Base-by-base conservation (phyloP, 148 eudicot species). In the Salicornia ramosissima region DNA sequence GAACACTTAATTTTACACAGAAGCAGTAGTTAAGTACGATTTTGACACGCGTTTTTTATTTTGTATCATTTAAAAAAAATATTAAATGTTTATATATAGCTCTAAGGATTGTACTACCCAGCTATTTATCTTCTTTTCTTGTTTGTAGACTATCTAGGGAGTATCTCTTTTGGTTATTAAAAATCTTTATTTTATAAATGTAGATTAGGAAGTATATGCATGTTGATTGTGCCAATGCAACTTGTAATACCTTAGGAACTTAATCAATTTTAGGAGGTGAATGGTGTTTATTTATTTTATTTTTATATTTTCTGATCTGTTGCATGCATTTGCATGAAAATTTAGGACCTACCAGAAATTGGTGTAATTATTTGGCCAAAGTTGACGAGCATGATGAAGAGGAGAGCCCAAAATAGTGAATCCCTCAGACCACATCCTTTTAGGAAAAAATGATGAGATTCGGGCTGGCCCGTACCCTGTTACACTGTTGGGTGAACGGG, bases 371-470 rank as follows among this genome's bases (percentile, higher is more conserved):
- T 74, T 71, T 24, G 99, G 97, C 99, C 99, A 94, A 72, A 94
- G 96, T 73, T 69, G 82, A 46, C 86, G 82, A 70, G 97, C 97
- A 61, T 94, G 91, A 31, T 94, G 88, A 25, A 78, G 43, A 0
- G 97, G 91, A 2, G 97, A 88, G 0, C 97, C 99, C 40, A 82
- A 26, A 56, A 94, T 82, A 61, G 96, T 90, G 86, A 94, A 94
- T 36, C 99, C 99, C 71, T 92, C 97, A 6, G 86, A 85, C 97
- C 96, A 89, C 91, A 87, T 87, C 29, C 61, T 82, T 75, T 92
- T 92, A 13, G 87, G 80, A 33, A 87, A 89, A 60, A 86, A 86
- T 0, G 89, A 82, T 3, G 93, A 83, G 14, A 89, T 87, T 0
- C 84, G 86, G 50, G 91, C 88, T 26, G 75, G 79, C 29, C 97